A percentile compares a stretch with the other conserved stretches of the same genome.
These are phyloP conservation scores for Paratrypanosoma confusum DNA, from an alignment of 208 protist species.

Conservation along the genomic window DNA sequence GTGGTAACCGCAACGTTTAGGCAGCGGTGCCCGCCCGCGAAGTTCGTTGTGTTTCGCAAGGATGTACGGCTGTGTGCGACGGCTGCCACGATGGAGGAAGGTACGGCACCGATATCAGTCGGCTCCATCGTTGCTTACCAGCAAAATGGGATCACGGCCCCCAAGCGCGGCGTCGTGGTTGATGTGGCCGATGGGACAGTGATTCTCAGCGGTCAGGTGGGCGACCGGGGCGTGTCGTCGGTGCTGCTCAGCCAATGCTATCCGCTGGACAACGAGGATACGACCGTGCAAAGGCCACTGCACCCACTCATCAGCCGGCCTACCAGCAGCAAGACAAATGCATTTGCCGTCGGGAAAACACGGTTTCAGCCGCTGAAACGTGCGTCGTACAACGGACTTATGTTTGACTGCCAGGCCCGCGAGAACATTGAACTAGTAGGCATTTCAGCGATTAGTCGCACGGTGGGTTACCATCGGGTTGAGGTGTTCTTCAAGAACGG, in stretches of 20 bases:
- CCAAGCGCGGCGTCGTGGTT: conserved; percentile 45
- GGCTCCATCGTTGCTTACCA: conserved; percentile 56
- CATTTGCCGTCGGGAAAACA: conserved; percentile 78
- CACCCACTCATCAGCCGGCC: conserved; percentile 59
- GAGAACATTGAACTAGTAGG: conserved; percentile 61
- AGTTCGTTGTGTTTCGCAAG: conserved; percentile 38
- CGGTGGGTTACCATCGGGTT: conserved; percentile 60
- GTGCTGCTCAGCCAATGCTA: conserved; percentile 49
- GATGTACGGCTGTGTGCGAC: conserved; percentile 73
- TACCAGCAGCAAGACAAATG: conserved; percentile 36
- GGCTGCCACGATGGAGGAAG: conserved; percentile 19
- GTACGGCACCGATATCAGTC: too few relatives aligned
- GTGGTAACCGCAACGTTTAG: too few relatives aligned
- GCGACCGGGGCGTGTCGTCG: conserved; percentile 38
- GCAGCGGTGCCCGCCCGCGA: too few relatives aligned
- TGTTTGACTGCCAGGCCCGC: conserved; percentile 78
- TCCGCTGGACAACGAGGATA: conserved; percentile 61
- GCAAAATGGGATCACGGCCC: conserved; percentile 31
- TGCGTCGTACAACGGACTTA: conserved; percentile 81
- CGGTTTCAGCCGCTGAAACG: conserved; percentile 58
- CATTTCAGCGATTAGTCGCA: conserved; percentile 55
- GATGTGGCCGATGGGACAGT: conserved; percentile 19
- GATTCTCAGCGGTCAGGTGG: conserved; percentile 46
- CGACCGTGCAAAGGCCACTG: conserved; percentile 16
- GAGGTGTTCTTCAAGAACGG: conserved; percentile 82